These are phyloP conservation scores for Clavispora carvajalis DNA, from an alignment of 805 yeast species.

Conservation along the genomic window DNA sequence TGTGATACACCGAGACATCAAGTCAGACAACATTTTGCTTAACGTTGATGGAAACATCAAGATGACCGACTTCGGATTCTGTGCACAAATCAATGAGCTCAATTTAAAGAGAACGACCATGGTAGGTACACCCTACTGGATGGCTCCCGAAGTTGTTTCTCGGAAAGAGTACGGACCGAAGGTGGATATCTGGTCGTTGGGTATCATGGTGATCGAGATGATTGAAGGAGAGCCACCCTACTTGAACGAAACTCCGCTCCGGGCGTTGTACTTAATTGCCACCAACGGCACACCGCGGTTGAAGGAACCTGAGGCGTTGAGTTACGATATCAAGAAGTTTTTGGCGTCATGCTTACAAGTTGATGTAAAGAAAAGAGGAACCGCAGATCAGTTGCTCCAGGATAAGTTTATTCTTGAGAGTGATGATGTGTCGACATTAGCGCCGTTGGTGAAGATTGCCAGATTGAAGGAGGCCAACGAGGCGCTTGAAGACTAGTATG, in stretches of 20 bases:
- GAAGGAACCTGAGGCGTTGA: slow-evolving; percentile 79
- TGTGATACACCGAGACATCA: slow-evolving; percentile 93
- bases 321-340: slow-evolving; percentile 61
- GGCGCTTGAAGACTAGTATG: slow-evolving; percentile 7
- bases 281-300: slow-evolving; percentile 94
- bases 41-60: slow-evolving; percentile 85
- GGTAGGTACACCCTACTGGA: slow-evolving; percentile 99
- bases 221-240: slow-evolving; percentile 99
- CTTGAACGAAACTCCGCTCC: slow-evolving; percentile 89
- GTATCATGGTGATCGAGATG: slow-evolving; percentile 98
- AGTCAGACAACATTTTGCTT: slow-evolving; percentile 85
- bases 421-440: slow-evolving; percentile 55
- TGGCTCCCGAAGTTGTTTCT: slow-evolving; percentile 98
- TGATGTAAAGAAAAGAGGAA: slow-evolving; percentile 73
- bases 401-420: slow-evolving; percentile 63
- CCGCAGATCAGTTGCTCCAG: slow-evolving; percentile 64
- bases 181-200: slow-evolving; percentile 96
- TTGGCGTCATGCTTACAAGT: slow-evolving; percentile 77
- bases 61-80: slow-evolving; percentile 92
- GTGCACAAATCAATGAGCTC: slow-evolving; percentile 82
- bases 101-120: slow-evolving; percentile 89
- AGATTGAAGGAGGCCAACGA: slow-evolving; percentile 53
- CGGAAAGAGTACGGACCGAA: slow-evolving; percentile 94
- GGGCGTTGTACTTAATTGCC: slow-evolving; percentile 90
- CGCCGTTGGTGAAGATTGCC: slow-evolving; percentile 73